Base-by-base conservation (phyloP, 1,284 basidiomycete genomes). In the Cryptococcus floricola region DNA sequence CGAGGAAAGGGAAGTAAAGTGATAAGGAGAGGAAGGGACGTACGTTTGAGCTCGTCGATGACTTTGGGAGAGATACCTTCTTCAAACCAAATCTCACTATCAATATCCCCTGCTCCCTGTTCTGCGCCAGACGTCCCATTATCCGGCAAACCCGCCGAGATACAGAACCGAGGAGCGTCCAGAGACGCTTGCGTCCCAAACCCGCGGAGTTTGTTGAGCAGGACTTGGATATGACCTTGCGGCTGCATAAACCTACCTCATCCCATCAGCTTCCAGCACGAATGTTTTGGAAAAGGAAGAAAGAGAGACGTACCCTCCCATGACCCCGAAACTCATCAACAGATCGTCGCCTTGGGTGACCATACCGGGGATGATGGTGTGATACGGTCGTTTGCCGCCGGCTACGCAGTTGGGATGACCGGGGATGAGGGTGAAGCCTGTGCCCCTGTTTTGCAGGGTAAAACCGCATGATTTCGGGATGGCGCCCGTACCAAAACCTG, bases 91-190 rank as follows among this genome's bases (percentile, higher is more conserved):
- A 96, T 87, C 62, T 88, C 85, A 57, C 86, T 87, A 67, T 89
- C 88, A 51, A 87, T 82, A 65, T 88, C 85, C 1, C 85, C 84
- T 0, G 85, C 81, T 23, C 75, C 74, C n/a, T 62, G 61, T 25
- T 77, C 77, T 39, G 76, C 74, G 43, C 79, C 79, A 54, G 82
- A 59, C 3, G 61, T 71, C 5, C 70, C 81, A 1, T 83, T 78
- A 58, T 88, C 86, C 0, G 89, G 87, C 63, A 83, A 83, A 19
- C 88, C 89, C 4, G 90, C 83, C 19, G 90, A 90, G 59, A 97
- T 94, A 74, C 92, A 96, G 80, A 97, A 95, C n/a, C 93, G 84
- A 4, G 92, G 93, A 0, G 92, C 88, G 76, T 97, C 95, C 5
- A 74, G 64, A 8, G 64, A 86, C 6, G 88, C 83, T 77, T 96